phyloP scores from a whole-genome alignment of 23 red algal species.

The Gracilariopsis chorda region DNA sequence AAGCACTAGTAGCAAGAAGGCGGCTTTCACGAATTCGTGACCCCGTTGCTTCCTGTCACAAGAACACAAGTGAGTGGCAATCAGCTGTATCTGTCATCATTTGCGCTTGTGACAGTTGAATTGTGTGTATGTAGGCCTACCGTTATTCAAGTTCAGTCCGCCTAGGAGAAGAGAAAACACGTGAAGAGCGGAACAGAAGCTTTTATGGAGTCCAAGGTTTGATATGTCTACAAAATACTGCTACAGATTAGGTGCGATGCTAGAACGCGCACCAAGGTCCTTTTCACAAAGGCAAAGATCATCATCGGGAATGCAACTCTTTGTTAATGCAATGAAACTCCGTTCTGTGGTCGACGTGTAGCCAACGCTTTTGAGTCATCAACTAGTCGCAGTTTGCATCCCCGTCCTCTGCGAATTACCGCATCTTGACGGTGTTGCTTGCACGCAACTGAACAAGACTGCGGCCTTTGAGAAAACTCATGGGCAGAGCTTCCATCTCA shows the following conservation, averaged over 20 bases:
- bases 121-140: too few species aligned
- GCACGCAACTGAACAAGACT: background rate
- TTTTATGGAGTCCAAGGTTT: too few species aligned
- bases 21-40: too few species aligned
- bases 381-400: background rate
- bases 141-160: too few species aligned
- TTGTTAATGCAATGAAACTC: background rate
- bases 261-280: background rate
- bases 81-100: too few species aligned
- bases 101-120: too few species aligned
- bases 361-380: background rate
- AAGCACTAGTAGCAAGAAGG: background rate
- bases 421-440: background rate
- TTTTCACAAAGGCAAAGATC: background rate
- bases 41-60: too few species aligned
- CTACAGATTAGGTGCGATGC: background rate
- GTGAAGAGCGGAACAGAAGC: too few species aligned
- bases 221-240: too few species aligned
- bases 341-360: too few species aligned
- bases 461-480: background rate
- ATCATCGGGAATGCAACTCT: conserved; percentile 2
- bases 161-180: too few species aligned
- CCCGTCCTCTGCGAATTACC: background rate
- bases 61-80: too few species aligned
- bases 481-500: background rate